These are phyloP conservation scores for Lycium ferocissimum DNA, from an alignment of 257 asterid species.

Conservation along the genomic window DNA sequence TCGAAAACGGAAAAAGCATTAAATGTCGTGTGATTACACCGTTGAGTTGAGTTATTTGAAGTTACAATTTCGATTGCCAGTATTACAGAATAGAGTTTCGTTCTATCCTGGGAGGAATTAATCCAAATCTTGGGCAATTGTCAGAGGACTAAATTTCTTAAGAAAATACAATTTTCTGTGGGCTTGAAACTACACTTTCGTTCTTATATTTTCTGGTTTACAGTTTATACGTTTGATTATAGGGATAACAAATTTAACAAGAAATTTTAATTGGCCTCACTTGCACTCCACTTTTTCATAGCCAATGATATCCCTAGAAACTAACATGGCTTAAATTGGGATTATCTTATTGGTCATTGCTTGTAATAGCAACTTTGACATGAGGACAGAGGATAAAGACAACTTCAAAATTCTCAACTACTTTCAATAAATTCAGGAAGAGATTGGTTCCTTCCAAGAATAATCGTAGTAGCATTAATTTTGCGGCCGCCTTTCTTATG, in stretches of 20 bases:
- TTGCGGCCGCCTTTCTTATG: background rate
- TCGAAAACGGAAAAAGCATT: too few relatives aligned
- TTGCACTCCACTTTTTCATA: background rate
- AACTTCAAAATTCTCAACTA: background rate
- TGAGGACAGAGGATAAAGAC: background rate
- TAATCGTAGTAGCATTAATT: background rate
- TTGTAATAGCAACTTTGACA: slow-evolving; percentile 4
- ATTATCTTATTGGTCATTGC: slow-evolving; percentile 23
- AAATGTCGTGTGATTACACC: too few relatives aligned
- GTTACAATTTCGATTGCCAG: too few relatives aligned
- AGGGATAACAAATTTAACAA: background rate
- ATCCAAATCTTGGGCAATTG: too few relatives aligned
- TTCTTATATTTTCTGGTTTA: too few relatives aligned
- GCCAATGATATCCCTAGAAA: slow-evolving; percentile 1
- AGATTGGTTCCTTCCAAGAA: background rate
- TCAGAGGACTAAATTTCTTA: too few relatives aligned
- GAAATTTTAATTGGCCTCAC: background rate
- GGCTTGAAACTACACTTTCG: too few relatives aligned
- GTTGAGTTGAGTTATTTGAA: too few relatives aligned
- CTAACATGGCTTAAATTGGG: background rate
- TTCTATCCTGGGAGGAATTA: too few relatives aligned
- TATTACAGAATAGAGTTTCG: too few relatives aligned
- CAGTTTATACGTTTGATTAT: too few relatives aligned
- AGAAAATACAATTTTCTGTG: too few relatives aligned
- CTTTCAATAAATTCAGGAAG: background rate